Percentiles rank a stretch among this genome's conserved stretches.
Conservation (phyloP, 352 stramenopile genomes). For the Pythium sukuiense region DNA sequence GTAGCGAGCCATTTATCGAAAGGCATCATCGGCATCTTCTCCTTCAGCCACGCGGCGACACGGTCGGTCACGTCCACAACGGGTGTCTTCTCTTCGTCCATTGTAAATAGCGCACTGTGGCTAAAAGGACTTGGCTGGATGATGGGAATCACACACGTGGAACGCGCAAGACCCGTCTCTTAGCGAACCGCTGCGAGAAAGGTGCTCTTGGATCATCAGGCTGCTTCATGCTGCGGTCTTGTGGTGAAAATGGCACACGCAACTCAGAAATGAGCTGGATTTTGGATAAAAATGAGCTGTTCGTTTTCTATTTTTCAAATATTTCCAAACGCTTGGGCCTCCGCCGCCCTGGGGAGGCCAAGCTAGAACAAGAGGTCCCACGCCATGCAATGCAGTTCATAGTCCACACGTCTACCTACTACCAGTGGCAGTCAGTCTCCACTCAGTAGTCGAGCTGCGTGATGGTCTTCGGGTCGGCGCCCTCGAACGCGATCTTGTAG, state of each 20-base stretch:
- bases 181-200: too few species aligned
- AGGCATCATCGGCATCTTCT: neutral
- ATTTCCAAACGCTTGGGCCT: neutral
- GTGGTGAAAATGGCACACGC: too few species aligned
- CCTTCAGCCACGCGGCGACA: neutral
- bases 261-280: neutral
- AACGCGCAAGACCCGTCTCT: too few species aligned
- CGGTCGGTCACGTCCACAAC: neutral
- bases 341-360: neutral
- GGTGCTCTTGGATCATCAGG: too few species aligned
- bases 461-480: slow-evolving; percentile 82
- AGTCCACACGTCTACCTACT: too few species aligned
- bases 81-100: too few species aligned
- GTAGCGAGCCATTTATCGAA: neutral
- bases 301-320: slow-evolving; percentile 20
- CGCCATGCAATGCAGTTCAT: neutral
- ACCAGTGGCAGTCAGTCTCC: too few species aligned
- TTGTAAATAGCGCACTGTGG: too few species aligned
- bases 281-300: neutral
- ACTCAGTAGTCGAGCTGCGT: slow-evolving; percentile 42
- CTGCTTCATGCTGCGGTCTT: too few species aligned
- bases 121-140: too few species aligned
- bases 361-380: slow-evolving; percentile 8
- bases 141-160: too few species aligned
- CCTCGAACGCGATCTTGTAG: slow-evolving; percentile 94